phyloP scores from a whole-genome alignment of 176 grass and related monocot genomes.

The Alloteropsis semialata region DNA sequence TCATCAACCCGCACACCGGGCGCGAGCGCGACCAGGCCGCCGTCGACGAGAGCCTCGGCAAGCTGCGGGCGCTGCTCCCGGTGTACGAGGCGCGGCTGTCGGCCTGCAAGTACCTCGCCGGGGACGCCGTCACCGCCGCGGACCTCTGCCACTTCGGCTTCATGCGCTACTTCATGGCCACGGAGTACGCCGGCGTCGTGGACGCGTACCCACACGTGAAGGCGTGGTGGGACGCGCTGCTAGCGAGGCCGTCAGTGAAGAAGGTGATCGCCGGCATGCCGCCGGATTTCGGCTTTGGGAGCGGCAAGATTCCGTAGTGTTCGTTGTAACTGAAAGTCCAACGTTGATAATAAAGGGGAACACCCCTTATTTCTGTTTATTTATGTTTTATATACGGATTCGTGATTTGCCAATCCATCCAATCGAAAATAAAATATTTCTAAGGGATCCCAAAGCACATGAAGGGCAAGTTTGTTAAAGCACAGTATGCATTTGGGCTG shows the following conservation, averaged over 20 bases:
- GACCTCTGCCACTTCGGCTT: constrained; percentile 39
- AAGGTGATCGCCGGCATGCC: constrained; percentile 20
- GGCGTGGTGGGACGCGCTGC: constrained; percentile 39
- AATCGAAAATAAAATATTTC: too few relatives aligned
- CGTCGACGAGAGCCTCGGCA: constrained; percentile 7
- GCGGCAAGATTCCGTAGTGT: neutral
- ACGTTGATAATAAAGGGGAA: too few relatives aligned
- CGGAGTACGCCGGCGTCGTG: constrained; percentile 15
- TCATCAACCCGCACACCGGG: neutral
- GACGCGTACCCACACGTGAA: constrained; percentile 29
- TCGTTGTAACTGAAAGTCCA: too few relatives aligned
- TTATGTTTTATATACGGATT: too few relatives aligned
- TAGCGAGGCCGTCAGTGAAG: constrained; percentile 20
- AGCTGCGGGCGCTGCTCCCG: constrained; percentile 18
- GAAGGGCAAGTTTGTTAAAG: too few relatives aligned
- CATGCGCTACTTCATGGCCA: constrained; percentile 34
- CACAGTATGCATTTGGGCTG: too few relatives aligned
- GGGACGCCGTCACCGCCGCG: constrained; percentile 30
- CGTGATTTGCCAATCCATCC: too few relatives aligned
- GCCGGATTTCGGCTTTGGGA: neutral
- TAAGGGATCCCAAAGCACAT: too few relatives aligned
- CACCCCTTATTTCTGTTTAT: too few relatives aligned
- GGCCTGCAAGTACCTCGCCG: neutral
- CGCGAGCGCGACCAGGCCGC: neutral
- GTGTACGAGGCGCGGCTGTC: constrained; percentile 43